Conservation (phyloP, 441 rosid species). For the Jatropha multifida region DNA sequence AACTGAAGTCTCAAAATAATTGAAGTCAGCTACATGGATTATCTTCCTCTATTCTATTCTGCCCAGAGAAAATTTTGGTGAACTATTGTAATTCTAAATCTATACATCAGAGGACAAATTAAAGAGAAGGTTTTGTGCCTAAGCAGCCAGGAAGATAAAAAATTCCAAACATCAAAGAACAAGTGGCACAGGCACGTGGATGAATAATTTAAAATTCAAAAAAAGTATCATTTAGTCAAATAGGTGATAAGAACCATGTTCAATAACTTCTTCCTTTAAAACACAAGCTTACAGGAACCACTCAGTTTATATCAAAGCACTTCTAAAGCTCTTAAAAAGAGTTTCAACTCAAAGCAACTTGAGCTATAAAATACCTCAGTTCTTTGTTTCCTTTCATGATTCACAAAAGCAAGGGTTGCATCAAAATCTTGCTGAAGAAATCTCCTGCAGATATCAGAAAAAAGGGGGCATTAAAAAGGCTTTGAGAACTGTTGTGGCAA, state of each 20-base stretch:
- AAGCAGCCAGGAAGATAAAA: background rate
- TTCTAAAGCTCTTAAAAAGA: constrained; percentile 11
- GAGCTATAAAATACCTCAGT: constrained; percentile 53
- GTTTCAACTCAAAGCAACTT: constrained; percentile 7
- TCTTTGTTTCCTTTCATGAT: constrained; percentile 95
- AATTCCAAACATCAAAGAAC: background rate
- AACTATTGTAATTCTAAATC: background rate
- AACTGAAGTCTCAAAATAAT: too few relatives aligned
- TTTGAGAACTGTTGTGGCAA: background rate
- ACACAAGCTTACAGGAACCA: background rate
- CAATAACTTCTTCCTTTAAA: background rate
- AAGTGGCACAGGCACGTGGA: background rate
- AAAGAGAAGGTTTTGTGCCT: background rate
- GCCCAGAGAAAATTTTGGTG: background rate
- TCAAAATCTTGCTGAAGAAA: constrained; percentile 93
- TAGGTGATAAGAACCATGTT: background rate
- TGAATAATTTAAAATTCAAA: background rate
- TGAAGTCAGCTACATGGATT: too few relatives aligned
- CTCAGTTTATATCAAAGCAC: background rate
- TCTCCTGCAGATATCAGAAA: constrained; percentile 54
- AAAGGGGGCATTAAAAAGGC: constrained; percentile 2
- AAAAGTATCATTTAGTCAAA: background rate
- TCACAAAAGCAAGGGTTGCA: constrained; percentile 80
- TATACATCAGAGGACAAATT: background rate
- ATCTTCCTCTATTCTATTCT: background rate